Conservation (phyloP, 2,329 filamentous ascomycete genomes). For the Fusarium sarcochroum region DNA sequence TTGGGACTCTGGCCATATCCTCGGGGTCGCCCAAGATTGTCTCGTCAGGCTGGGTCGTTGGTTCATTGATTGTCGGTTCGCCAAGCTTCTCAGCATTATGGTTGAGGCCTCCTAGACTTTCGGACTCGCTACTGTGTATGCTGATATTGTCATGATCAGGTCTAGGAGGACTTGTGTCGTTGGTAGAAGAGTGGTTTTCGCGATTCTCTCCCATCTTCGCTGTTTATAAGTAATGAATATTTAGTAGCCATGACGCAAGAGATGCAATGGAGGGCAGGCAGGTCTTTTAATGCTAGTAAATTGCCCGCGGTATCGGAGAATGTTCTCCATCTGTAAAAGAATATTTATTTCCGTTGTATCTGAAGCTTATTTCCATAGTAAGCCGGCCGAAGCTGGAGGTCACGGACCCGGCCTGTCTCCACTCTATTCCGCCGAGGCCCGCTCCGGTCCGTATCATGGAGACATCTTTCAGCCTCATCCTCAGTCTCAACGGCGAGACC, state of each 20-base stretch:
- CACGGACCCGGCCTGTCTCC: slow-evolving; percentile 23
- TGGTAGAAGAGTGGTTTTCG: slow-evolving; percentile 12
- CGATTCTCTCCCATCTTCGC: slow-evolving; percentile 31
- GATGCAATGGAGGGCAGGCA: slow-evolving; percentile 13
- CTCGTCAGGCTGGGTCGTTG: slow-evolving; percentile 8
- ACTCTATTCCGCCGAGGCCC: slow-evolving; percentile 27
- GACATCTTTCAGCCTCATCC: slow-evolving; percentile 13
- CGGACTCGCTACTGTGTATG: slow-evolving; percentile 15
- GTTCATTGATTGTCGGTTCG: slow-evolving; percentile 3
- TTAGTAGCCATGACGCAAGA: slow-evolving; percentile 14
- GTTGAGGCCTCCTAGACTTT: slow-evolving; percentile 6
- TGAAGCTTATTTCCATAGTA: slow-evolving; percentile 40
- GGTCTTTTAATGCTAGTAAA: slow-evolving; percentile 32
- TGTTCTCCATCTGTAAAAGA: slow-evolving; percentile 18
- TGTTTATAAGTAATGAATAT: slow-evolving; percentile 1
- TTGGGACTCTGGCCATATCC: slow-evolving; percentile 37
- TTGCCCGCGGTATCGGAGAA: slow-evolving; percentile 44
- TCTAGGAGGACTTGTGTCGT: background rate
- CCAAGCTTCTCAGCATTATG: slow-evolving; percentile 22
- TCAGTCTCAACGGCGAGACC: slow-evolving; percentile 8
- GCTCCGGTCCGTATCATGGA: slow-evolving; percentile 18
- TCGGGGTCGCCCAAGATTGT: slow-evolving; percentile 39
- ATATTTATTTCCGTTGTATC: slow-evolving; percentile 36
- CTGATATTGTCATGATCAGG: slow-evolving; percentile 28
- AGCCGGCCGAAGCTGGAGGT: slow-evolving; percentile 14